A percentile compares a stretch with the other conserved stretches of the same genome.
phyloP scores from a whole-genome alignment of 106 monocot genomes.

The Amphibolis antarctica region DNA sequence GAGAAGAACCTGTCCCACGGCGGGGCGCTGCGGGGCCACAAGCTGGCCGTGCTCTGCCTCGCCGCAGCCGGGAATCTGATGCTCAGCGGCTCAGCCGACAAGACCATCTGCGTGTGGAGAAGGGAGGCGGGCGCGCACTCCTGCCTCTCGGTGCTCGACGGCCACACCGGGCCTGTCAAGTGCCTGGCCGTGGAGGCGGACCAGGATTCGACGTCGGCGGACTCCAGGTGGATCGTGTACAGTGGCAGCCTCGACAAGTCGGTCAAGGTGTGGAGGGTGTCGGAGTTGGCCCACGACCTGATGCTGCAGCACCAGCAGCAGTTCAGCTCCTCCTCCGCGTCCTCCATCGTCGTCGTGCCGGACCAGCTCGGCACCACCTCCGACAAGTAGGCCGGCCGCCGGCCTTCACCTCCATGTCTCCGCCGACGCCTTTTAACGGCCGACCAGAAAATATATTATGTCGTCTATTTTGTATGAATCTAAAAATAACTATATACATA shows the following conservation, averaged over 20 bases:
- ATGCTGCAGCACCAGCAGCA: slow-evolving; percentile 14
- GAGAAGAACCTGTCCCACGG: slow-evolving; percentile 27
- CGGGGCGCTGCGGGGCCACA: slow-evolving; percentile 38
- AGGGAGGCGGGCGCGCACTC: slow-evolving; percentile 31
- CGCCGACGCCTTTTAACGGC: too few relatives aligned
- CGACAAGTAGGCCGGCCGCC: too few relatives aligned
- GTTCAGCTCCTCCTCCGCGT: neutral
- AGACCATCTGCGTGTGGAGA: slow-evolving; percentile 63
- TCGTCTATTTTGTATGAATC: too few relatives aligned
- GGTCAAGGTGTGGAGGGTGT: slow-evolving; percentile 48
- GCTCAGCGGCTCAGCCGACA: slow-evolving; percentile 57
- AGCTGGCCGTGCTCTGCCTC: slow-evolving; percentile 48
- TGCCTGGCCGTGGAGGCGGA: slow-evolving; percentile 37
- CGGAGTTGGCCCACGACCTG: slow-evolving; percentile 9
- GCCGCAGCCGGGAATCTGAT: slow-evolving; percentile 29
- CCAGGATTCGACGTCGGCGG: neutral
- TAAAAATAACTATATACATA: too few relatives aligned
- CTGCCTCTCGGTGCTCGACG: slow-evolving; percentile 39
- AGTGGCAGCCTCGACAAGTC: slow-evolving; percentile 50
- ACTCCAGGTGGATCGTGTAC: slow-evolving; percentile 32
- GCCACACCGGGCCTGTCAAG: slow-evolving; percentile 39
- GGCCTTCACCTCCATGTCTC: too few relatives aligned
- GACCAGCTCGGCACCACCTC: neutral
- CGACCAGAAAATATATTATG: too few relatives aligned
- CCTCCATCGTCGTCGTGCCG: neutral